Conservation (phyloP, 768 basidiomycete genomes). For the Mycena leptocephala region DNA sequence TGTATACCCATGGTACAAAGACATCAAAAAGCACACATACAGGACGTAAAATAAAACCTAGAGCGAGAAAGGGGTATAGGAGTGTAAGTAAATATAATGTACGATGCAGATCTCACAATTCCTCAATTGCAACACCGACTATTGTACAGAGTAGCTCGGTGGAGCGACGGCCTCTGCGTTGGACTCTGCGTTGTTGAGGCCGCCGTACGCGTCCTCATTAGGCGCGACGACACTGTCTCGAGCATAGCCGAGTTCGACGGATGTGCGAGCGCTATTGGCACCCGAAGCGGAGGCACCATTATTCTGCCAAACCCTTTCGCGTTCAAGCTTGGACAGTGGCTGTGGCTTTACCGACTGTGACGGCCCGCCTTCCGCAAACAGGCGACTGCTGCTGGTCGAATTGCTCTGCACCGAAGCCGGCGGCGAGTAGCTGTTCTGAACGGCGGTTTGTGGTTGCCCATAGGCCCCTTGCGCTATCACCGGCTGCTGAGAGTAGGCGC, state of each 20-base stretch:
- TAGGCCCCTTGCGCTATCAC: too few relatives aligned
- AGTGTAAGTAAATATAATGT: background rate
- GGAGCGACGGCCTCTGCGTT: background rate
- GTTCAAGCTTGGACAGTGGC: constrained; percentile 11
- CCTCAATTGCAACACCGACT: background rate
- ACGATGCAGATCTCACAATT: background rate
- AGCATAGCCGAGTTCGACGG: background rate
- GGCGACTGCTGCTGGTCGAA: background rate
- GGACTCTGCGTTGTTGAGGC: background rate
- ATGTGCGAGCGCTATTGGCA: background rate
- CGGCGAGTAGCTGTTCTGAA: background rate
- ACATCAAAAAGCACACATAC: too few relatives aligned
- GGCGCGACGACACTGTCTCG: background rate
- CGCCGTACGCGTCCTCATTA: background rate
- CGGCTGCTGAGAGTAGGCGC: too few relatives aligned
- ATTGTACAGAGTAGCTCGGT: background rate
- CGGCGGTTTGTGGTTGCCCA: background rate
- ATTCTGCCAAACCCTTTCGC: background rate
- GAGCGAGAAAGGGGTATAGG: background rate
- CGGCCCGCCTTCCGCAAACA: background rate
- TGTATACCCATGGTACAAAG: too few relatives aligned
- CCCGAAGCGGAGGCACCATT: background rate
- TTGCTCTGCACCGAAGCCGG: background rate
- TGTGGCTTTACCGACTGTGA: background rate
- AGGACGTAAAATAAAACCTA: too few relatives aligned